Evolutionary conservation across 2,329 filamentous ascomycete species (phyloP), one percentile per base, ranked within the genome.

Genomic region (Coniosporium tulheliwenetii): DNA sequence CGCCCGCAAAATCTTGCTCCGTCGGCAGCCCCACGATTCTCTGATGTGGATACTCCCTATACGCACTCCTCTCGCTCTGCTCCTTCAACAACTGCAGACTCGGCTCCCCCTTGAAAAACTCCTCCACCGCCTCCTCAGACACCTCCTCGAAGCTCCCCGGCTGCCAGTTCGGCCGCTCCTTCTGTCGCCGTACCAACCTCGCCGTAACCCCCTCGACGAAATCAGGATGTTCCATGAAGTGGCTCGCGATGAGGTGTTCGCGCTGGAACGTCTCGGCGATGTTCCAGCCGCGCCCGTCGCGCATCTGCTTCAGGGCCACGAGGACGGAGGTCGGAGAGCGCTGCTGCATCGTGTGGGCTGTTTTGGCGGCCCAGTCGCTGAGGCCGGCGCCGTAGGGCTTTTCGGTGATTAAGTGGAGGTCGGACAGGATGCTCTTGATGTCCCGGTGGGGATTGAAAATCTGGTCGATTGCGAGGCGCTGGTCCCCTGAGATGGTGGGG

Each of bases 191-290:
- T 51, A 91, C 73, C 34, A 98, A 71, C 38, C 81, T 73, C 16
- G 85, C 80, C 39, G 76, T 76, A n/a, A 98, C 89, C 41, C 91
- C 91, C 63, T 93, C 85, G 36, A 78, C 78, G 55, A 98, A 98
- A 61, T 98, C 91, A 4, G 76, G 81, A 58, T 91, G 81, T 42
- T 71, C 70, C 89, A 98, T 96, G 67, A 98, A 96, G 47, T 77
- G 75, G 43, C 72, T 67, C 2, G 89, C 86, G 44, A 98, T 85
- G 54, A 81, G 72, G 62, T 91, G 75, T 66, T 98, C 91, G 47
- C 77, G 77, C 55, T 79, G 69, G 70, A 96, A 98, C 1, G 89
- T 79, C 62, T 94, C 74, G 12, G 73, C 66, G 52, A 98, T 94
- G 47, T 71, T 70, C 91, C 91, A 96, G 30, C 67, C 56, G 49